phyloP scores from a whole-genome alignment of 345 rosid species.

The Erucastrum elatum region DNA sequence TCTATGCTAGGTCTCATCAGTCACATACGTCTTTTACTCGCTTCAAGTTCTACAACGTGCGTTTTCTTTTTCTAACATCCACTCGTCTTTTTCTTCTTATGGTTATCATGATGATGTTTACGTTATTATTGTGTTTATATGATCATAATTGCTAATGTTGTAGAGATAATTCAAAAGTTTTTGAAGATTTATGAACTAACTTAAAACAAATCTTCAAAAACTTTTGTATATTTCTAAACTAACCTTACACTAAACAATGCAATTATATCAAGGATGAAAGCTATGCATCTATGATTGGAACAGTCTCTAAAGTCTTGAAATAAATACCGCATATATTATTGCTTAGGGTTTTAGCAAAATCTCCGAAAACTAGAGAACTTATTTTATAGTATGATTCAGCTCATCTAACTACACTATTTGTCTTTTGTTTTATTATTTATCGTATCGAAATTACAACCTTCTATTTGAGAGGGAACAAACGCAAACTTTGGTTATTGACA shows the following conservation, averaged over 20 bases:
- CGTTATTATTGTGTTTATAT: not conserved
- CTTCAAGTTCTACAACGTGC: constrained; percentile 30
- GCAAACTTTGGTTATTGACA: constrained; percentile 23
- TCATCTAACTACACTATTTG: constrained; percentile 7
- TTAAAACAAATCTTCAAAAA: not conserved
- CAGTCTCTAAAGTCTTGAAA: not conserved
- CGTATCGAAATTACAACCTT: constrained; percentile 23
- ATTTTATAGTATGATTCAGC: not conserved
- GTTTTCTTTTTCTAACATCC: constrained; percentile 24
- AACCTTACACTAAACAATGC: not conserved
- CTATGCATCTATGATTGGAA: constrained; percentile 5
- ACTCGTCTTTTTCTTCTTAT: constrained; percentile 5
- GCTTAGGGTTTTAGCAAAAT: constrained; percentile 28
- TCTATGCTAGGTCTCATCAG: constrained; percentile 50
- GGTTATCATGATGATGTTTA: constrained; percentile 9
- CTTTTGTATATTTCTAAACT: not conserved
- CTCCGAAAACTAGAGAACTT: constrained; percentile 8
- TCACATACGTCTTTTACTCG: constrained; percentile 23
- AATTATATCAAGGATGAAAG: not conserved
- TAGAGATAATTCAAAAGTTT: not conserved
- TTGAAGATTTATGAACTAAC: too few species aligned
- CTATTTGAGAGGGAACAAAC: constrained; percentile 34
- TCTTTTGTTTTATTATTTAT: not conserved
- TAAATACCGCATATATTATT: not conserved
- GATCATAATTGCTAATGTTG: not conserved